Conservation (phyloP, 208 protist genomes). For the Balamuthia mandrillaris region DNA sequence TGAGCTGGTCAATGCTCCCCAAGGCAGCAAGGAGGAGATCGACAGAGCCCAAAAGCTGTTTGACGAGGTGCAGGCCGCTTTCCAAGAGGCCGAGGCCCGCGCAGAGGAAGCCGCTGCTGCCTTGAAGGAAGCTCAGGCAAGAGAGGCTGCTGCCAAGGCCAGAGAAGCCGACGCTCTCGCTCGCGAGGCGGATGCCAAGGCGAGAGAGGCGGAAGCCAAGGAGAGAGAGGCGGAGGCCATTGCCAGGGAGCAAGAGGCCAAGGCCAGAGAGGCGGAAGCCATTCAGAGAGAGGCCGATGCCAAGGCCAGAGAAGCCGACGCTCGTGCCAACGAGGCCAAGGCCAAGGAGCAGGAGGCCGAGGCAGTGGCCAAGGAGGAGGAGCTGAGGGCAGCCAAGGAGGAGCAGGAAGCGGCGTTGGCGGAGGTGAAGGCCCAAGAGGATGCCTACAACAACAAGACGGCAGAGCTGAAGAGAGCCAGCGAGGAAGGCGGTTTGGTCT, state of each 20-base stretch:
- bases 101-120: background rate
- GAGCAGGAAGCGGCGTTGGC: conserved; percentile 25
- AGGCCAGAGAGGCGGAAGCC: background rate
- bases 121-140: background rate
- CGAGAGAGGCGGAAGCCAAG: conserved; percentile 13
- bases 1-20: conserved; percentile 29
- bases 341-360: background rate
- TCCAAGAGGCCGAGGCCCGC: background rate
- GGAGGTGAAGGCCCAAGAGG: conserved; percentile 46
- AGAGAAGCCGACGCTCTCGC: background rate
- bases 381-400: background rate
- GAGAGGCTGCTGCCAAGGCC: conserved; percentile 10
- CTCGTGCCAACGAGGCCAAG: background rate
- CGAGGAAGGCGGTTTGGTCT: conserved; percentile 33
- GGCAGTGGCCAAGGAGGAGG: background rate
- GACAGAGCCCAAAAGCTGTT: background rate
- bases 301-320: conserved; percentile 17
- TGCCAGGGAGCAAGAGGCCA: conserved; percentile 13
- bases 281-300: background rate
- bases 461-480: conserved; percentile 17
- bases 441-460: conserved; percentile 33
- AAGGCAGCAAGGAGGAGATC: conserved; percentile 12
- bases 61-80: conserved; percentile 12
- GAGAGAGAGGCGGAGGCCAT: background rate
- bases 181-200: background rate